A percentile compares a stretch with the other conserved stretches of the same genome.
Evolutionary conservation across 2,329 filamentous ascomycete genomes (phyloP).

Genomic region (Colletotrichum scovillei): DNA sequence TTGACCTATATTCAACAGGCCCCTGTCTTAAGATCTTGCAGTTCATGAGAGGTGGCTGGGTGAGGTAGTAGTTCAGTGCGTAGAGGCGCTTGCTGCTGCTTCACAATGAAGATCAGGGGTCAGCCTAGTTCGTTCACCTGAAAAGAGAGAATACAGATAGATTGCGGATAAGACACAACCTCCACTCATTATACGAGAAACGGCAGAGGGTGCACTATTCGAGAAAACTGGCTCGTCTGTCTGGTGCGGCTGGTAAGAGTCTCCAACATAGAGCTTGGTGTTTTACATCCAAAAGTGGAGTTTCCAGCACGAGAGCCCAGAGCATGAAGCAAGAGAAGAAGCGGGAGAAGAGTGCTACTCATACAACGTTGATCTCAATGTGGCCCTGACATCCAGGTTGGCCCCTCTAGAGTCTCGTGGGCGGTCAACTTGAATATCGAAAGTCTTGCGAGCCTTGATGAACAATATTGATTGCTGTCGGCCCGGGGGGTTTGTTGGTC

Average conservation of each 20-base stretch:
- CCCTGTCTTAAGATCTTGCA: conserved; percentile 5
- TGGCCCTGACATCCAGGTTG: background rate
- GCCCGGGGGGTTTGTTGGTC: background rate
- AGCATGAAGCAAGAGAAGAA: background rate
- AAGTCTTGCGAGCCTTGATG: background rate
- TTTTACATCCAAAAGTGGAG: background rate
- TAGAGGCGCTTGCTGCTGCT: background rate
- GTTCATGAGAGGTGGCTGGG: background rate
- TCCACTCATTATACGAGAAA: background rate
- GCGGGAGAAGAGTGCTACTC: background rate
- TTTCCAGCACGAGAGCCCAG: background rate
- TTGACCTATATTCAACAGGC: background rate
- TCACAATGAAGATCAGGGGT: conserved; percentile 31
- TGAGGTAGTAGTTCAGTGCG: conserved; percentile 20
- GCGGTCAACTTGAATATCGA: background rate
- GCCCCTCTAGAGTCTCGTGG: background rate
- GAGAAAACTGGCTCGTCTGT: background rate
- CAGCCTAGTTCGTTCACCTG: conserved; percentile 1
- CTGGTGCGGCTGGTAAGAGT: background rate
- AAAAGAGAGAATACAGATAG: conserved; percentile 11
- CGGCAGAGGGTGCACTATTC: background rate
- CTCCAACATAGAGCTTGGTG: background rate
- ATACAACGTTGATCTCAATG: background rate
- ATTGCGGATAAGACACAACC: conserved; percentile 8
- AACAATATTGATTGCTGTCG: background rate